Percentiles rank a stretch among this genome's conserved stretches.
Conservation (phyloP, 2,329 filamentous ascomycete genomes). For the Diatrype stigma region DNA sequence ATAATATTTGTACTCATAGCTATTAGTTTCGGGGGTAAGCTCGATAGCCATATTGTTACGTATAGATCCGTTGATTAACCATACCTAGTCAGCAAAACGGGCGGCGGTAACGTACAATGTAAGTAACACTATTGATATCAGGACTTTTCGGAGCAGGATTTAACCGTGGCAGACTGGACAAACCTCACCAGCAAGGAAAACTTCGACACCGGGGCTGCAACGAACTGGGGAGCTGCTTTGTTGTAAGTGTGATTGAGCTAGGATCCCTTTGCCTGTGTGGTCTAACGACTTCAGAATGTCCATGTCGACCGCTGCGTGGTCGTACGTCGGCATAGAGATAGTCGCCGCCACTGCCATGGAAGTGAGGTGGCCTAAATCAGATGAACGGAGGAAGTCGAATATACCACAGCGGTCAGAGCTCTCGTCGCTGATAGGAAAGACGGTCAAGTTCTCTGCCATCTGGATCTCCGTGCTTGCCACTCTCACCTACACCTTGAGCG, state of each 20-base stretch:
- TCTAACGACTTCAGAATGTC: constrained; percentile 17
- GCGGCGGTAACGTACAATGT: neutral
- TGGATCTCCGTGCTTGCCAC: constrained; percentile 24
- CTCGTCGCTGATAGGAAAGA: constrained; percentile 16
- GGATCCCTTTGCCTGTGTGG: neutral
- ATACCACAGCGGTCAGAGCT: constrained; percentile 6
- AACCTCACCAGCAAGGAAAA: constrained; percentile 1
- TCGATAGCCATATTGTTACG: neutral
- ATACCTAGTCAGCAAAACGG: neutral
- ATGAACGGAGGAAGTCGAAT: constrained; percentile 6
- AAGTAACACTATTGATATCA: neutral
- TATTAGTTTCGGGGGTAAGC: constrained; percentile 7
- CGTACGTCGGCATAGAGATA: constrained; percentile 30
- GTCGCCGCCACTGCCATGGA: constrained; percentile 29
- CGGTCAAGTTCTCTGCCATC: constrained; percentile 21
- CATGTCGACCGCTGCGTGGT: constrained; percentile 27
- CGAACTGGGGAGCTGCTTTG: constrained; percentile 19
- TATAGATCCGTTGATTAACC: neutral
- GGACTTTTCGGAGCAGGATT: neutral
- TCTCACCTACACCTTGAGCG: constrained; percentile 21
- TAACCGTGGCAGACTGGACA: constrained; percentile 12
- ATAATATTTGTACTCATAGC: constrained; percentile 18
- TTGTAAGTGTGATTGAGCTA: constrained; percentile 13
- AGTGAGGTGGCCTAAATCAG: constrained; percentile 20
- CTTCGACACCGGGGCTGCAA: constrained; percentile 17